These are phyloP conservation scores for Globisporangium rhizosaccharum DNA, from an alignment of 352 stramenopile species.

Conservation along the genomic window DNA sequence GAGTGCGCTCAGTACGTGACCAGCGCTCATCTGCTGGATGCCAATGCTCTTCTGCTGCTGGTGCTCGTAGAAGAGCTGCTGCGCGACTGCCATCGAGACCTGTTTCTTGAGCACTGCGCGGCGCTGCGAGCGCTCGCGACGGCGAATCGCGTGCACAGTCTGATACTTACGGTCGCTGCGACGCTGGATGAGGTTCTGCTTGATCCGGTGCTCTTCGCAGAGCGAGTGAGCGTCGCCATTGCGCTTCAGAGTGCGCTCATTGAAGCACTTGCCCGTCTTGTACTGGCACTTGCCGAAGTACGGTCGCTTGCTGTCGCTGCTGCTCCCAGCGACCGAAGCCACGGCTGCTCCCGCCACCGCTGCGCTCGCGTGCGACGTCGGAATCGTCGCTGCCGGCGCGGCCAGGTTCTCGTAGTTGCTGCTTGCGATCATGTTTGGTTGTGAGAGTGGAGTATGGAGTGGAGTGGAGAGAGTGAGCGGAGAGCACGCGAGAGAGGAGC, in stretches of 20 bases:
- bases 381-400: too few relatives aligned
- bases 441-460: conserved; percentile 10
- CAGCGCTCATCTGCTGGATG: conserved; percentile 24
- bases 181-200: conserved; percentile 85
- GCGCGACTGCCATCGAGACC: conserved; percentile 69
- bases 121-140: conserved; percentile 70
- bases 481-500: conserved; percentile 6
- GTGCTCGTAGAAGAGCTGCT: conserved; percentile 78
- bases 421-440: conserved; percentile 28
- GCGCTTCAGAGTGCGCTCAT: conserved; percentile 80
- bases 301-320: conserved; percentile 12
- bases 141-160: conserved; percentile 75
- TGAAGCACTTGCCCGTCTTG: conserved; percentile 87
- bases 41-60: conserved; percentile 69
- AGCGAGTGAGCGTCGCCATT: conserved; percentile 78
- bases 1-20: too few relatives aligned
- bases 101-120: conserved; percentile 79
- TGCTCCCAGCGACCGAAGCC: conserved; percentile 1
- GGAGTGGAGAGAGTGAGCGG: conserved; percentile 4
- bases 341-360: not conserved
- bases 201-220: conserved; percentile 80
- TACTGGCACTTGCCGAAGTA: conserved; percentile 85
- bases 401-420: conserved; percentile 16
- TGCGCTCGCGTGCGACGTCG: not conserved
- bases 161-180: conserved; percentile 83